phyloP scores from a whole-genome alignment of 306 rosid genomes.

The Acacia crassicarpa region DNA sequence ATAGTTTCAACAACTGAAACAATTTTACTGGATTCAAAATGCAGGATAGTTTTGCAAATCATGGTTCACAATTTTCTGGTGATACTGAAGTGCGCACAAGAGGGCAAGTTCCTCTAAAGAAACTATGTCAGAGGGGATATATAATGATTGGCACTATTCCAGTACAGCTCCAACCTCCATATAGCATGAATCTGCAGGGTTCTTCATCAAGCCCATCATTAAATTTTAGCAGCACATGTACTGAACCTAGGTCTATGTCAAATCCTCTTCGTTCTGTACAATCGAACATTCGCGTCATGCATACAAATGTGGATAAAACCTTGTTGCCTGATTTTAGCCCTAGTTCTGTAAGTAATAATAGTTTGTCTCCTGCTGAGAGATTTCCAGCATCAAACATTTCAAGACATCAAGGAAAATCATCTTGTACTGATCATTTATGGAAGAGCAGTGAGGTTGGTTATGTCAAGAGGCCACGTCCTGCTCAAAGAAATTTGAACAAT shows the following conservation, averaged over 20 bases:
- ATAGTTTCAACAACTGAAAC: background rate
- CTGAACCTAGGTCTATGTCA: background rate
- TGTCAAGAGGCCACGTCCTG: background rate
- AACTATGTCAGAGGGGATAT: background rate
- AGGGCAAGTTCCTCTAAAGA: background rate
- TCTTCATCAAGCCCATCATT: background rate
- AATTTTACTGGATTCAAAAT: background rate
- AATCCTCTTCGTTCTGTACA: background rate
- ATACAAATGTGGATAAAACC: background rate
- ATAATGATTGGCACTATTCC: background rate
- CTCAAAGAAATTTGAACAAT: background rate
- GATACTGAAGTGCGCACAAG: background rate
- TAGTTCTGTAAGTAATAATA: background rate
- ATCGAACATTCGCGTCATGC: background rate
- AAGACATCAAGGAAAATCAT: background rate
- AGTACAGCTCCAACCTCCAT: background rate
- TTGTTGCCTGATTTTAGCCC: conserved; percentile 1
- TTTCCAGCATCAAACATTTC: background rate
- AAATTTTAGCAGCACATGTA: background rate
- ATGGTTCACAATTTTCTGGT: background rate
- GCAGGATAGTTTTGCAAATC: background rate
- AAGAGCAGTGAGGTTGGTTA: conserved; percentile 21
- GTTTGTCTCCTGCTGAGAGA: background rate
- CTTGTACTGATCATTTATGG: conserved; percentile 23
- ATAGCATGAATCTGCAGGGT: too few species aligned